Conservation (phyloP, 306 rosid species). For the Cucurbita ficifolia region DNA sequence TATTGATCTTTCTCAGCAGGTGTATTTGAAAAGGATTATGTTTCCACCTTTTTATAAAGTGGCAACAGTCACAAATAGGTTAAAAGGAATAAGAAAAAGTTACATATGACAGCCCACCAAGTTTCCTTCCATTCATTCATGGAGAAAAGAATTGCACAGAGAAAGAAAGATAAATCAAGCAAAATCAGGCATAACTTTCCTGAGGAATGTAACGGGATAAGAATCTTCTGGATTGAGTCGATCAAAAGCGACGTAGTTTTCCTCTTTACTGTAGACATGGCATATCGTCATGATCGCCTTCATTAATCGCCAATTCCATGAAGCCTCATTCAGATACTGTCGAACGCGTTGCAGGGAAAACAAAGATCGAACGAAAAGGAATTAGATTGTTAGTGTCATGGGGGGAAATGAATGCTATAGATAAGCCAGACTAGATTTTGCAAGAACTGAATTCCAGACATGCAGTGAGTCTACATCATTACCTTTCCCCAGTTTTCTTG, state of each 20-base stretch:
- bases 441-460: not conserved
- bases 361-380: not conserved
- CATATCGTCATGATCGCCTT: slow-evolving; percentile 86
- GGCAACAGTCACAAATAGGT: not conserved
- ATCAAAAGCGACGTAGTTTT: slow-evolving; percentile 60
- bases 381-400: not conserved
- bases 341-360: not conserved
- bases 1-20: not conserved
- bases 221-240: slow-evolving; percentile 62
- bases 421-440: not conserved
- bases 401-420: not conserved
- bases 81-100: not conserved
- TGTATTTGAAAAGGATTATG: not conserved
- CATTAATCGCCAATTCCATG: slow-evolving; percentile 89
- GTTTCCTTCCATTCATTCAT: not conserved
- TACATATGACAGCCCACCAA: not conserved
- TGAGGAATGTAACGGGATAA: slow-evolving; percentile 52
- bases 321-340: slow-evolving; percentile 77
- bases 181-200: slow-evolving; percentile 70
- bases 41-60: not conserved
- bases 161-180: slow-evolving; percentile 27
- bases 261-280: slow-evolving; percentile 64
- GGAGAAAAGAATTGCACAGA: slow-evolving; percentile 8
- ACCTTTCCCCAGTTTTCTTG: slow-evolving; percentile 96
- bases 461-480: not conserved